Evolutionary conservation across 2,329 filamentous ascomycete species (phyloP).

Genomic region (Ustilaginoidea virens): DNA sequence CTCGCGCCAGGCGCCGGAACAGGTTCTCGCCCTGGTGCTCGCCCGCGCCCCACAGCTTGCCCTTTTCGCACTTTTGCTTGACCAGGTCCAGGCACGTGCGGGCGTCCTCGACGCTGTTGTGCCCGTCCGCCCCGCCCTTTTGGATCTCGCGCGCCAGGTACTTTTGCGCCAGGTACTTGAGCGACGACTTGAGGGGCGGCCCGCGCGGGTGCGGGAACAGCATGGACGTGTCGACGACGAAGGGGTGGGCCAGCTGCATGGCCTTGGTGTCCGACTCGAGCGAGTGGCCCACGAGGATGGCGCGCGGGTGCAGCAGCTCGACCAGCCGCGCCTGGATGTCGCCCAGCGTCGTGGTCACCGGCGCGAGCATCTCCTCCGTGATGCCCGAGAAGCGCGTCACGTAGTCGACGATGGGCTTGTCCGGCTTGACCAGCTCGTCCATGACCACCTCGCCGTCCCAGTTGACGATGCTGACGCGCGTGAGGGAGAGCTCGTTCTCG

Average conservation of each 20-base stretch:
- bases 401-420: constrained; percentile 80
- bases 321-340: constrained; percentile 74
- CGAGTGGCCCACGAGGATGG: constrained; percentile 68
- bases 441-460: constrained; percentile 75
- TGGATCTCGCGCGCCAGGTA: constrained; percentile 82
- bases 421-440: constrained; percentile 85
- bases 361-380: constrained; percentile 66
- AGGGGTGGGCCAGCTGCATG: constrained; percentile 75
- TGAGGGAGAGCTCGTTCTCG: constrained; percentile 65
- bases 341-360: constrained; percentile 65
- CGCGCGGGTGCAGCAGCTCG: constrained; percentile 52
- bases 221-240: constrained; percentile 81
- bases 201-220: constrained; percentile 84
- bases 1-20: constrained; percentile 63
- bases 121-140: constrained; percentile 56
- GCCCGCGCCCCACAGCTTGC: constrained; percentile 67
- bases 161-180: constrained; percentile 80
- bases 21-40: constrained; percentile 74
- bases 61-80: constrained; percentile 91
- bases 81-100: constrained; percentile 82
- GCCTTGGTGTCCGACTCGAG: constrained; percentile 74
- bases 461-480: constrained; percentile 70
- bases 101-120: constrained; percentile 88
- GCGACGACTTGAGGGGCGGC: constrained; percentile 72
- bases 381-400: constrained; percentile 88